These are phyloP conservation scores for Dictyostelium brefeldianum DNA, from an alignment of 78 protist species.

Conservation along the genomic window DNA sequence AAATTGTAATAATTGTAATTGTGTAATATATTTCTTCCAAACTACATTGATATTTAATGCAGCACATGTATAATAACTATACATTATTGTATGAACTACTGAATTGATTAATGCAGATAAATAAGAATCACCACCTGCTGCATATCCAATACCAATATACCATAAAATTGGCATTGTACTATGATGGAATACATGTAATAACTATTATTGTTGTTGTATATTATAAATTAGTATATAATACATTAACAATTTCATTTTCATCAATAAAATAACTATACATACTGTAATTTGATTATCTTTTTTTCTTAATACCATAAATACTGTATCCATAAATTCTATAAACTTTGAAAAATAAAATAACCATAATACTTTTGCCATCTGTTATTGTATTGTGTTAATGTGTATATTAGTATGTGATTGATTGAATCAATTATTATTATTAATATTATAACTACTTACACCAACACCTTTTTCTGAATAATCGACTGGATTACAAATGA, in stretches of 20 bases:
- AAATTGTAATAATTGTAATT: constrained; percentile 83
- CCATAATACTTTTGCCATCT: constrained; percentile 82
- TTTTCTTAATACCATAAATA: constrained; percentile 53
- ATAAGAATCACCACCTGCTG: constrained; percentile 84
- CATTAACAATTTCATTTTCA: no score
- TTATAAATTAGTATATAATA: neutral
- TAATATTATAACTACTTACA: constrained; percentile 15
- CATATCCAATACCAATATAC: constrained; percentile 65
- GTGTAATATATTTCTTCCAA: constrained; percentile 87
- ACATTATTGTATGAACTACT: constrained; percentile 80
- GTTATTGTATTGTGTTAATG: neutral
- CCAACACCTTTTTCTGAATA: constrained; percentile 61
- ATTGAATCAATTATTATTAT: neutral
- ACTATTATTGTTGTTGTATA: neutral
- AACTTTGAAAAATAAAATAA: constrained; percentile 75
- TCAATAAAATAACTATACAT: neutral
- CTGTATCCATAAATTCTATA: constrained; percentile 77
- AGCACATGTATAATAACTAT: constrained; percentile 75
- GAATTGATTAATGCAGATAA: constrained; percentile 70
- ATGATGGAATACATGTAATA: constrained; percentile 86
- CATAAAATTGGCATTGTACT: constrained; percentile 57
- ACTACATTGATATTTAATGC: constrained; percentile 29
- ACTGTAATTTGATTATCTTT: constrained; percentile 28
- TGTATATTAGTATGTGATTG: neutral
- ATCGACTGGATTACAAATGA: constrained; percentile 70